Evolutionary conservation across 2,329 filamentous ascomycete species (phyloP).

Genomic region (Colletotrichum trifolii): DNA sequence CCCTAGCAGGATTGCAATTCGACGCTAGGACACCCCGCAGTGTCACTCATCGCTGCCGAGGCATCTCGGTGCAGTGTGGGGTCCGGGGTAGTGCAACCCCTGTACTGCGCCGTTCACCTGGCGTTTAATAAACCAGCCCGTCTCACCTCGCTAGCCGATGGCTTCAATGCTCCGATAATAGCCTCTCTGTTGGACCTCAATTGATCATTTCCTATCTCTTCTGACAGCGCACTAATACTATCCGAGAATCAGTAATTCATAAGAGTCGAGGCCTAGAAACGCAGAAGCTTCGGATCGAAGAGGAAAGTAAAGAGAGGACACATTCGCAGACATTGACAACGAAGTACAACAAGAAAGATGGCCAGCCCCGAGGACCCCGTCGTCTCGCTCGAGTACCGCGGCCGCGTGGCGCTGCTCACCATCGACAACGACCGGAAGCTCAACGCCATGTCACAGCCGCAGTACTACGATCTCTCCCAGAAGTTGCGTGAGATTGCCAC

Average conservation of each 20-base stretch:
- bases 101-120: neutral
- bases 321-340: neutral
- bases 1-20: too few relatives aligned
- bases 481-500: constrained; percentile 81
- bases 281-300: neutral
- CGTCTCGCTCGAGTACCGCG: constrained; percentile 53
- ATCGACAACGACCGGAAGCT: constrained; percentile 89
- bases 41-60: constrained; percentile 30
- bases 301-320: neutral
- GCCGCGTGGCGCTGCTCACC: constrained; percentile 76
- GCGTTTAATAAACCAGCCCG: constrained; percentile 8
- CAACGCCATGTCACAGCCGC: constrained; percentile 77
- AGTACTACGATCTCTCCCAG: constrained; percentile 82
- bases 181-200: too few relatives aligned
- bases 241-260: too few relatives aligned
- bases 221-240: too few relatives aligned
- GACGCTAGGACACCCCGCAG: constrained; percentile 30
- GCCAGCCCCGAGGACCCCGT: constrained; percentile 38
- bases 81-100: constrained; percentile 27
- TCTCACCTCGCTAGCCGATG: neutral
- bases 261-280: neutral
- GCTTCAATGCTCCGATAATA: too few relatives aligned
- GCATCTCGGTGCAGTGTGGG: constrained; percentile 36
- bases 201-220: too few relatives aligned
- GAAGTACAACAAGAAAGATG: constrained; percentile 10